Evolutionary conservation across 2,329 filamentous ascomycete genomes (phyloP).

Genomic region (Pezicula radicicola): DNA sequence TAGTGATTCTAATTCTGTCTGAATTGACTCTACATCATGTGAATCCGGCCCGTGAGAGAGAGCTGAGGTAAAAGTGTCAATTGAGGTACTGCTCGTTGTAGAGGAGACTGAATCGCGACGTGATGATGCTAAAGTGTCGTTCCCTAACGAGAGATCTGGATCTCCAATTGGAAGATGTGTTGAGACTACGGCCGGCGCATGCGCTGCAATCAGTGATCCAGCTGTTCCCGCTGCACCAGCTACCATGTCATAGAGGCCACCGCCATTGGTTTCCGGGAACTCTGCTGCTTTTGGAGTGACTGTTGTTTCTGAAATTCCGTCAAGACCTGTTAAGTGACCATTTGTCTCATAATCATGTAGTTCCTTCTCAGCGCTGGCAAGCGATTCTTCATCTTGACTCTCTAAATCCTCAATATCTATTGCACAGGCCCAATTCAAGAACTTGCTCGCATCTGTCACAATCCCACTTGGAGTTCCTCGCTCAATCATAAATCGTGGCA

Average conservation of each 20-base stretch:
- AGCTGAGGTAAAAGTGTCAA: conserved; percentile 48
- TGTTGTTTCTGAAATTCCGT: conserved; percentile 8
- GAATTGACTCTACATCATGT: conserved; percentile 25
- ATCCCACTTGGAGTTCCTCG: conserved; percentile 66
- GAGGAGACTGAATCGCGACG: conserved; percentile 21
- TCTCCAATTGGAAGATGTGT: conserved; percentile 24
- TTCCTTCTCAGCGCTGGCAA: conserved; percentile 16
- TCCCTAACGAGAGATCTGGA: conserved; percentile 24
- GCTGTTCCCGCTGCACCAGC: conserved; percentile 49
- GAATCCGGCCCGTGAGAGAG: conserved; percentile 7
- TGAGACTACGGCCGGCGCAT: conserved; percentile 21
- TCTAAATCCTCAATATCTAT: conserved; percentile 26
- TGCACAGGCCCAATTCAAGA: conserved; percentile 64
- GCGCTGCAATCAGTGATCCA: conserved; percentile 41
- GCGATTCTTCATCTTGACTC: conserved; percentile 15
- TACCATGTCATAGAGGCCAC: conserved; percentile 55
- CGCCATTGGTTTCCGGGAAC: conserved; percentile 24
- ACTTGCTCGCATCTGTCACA: conserved; percentile 62
- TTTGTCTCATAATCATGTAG: conserved; percentile 29
- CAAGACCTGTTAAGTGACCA: conserved; percentile 22
- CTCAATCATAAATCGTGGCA: conserved; percentile 71
- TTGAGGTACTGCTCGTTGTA: conserved; percentile 40
- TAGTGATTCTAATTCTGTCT: conserved; percentile 37
- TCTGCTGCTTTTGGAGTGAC: not conserved
- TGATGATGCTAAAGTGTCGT: conserved; percentile 10